Conservation (phyloP, 23 red algal species). For the Chondrus crispus region DNA sequence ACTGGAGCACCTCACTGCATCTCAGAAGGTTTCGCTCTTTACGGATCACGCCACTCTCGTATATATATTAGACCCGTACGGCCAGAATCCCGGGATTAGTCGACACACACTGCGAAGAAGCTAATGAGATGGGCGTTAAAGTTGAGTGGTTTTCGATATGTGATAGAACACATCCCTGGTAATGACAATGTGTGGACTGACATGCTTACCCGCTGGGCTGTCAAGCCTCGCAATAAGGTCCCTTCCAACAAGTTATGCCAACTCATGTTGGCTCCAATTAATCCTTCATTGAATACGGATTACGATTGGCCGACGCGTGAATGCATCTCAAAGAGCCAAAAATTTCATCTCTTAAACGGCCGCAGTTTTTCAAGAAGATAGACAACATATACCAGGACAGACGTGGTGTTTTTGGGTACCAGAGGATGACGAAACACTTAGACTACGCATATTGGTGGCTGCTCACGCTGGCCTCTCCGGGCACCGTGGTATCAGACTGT, state of each 20-base stretch:
- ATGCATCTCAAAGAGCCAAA: not conserved
- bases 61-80: conserved; percentile 2
- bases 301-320: not conserved
- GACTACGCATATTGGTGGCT: not conserved
- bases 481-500: not conserved
- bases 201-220: not conserved
- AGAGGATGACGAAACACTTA: not conserved
- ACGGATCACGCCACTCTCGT: not conserved
- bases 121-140: not conserved
- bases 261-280: not conserved
- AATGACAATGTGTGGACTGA: conserved; percentile 12
- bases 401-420: not conserved
- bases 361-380: not conserved
- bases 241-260: no score
- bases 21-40: not conserved
- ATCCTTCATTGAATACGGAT: not conserved
- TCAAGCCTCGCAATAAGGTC: not conserved
- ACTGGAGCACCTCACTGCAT: not conserved
- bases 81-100: not conserved
- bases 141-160: not conserved
- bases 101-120: not conserved
- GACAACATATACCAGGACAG: not conserved
- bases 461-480: not conserved
- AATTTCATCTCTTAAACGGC: not conserved
- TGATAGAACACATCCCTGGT: not conserved